Evolutionary conservation across 495 filamentous ascomycete species (phyloP), one percentile per base, ranked within the genome.

Genomic region (Aspergillus asperescens): DNA sequence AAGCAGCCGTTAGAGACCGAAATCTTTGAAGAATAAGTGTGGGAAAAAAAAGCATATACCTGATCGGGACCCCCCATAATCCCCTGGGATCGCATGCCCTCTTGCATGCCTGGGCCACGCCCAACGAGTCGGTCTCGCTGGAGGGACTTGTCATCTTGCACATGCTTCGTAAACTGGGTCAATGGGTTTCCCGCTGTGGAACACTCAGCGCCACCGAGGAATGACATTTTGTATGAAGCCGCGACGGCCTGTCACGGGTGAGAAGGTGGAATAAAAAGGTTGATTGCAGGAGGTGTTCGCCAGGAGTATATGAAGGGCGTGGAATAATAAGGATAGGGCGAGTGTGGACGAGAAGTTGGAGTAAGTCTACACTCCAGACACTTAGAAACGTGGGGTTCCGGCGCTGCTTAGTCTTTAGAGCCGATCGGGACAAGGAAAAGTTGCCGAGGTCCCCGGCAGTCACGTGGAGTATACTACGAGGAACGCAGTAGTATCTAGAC

Each of bases 101-200:
- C 82, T 62, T 83, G 80, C 70, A 83, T 61, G 20, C 75, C 79
- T 1, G 85, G 81, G 23, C 83, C 82, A 47, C 84, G 73, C 57
- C 88, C 87, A 29, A 85, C 83, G 52, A 96, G 75, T 32, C 93
- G 77, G 69, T 98, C 93, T 58, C 90, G 80, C 67, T 96, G 92
- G 48, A 96, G 78, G 23, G 86, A 89, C 73, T 91, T 96, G 75
- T 97, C 93, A 74, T 95, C 88, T 61, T 89, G 84, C 46, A 90
- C 87, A 65, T 95, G 89, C 67, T 97, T 98, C 24, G 88, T 86
- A 66, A 98, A 95, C 79, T 96, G 94, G 61, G 86, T 89, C 52
- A 98, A 84, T 48, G 94, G 94, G 70, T 97, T 98, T 62, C 84
- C 89, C 48, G 88, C 90, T 35, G 93, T 96, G 41, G 93, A 97